Evolutionary conservation across 1,284 basidiomycete genomes (phyloP).

Genomic region (Sparassis latifolia): DNA sequence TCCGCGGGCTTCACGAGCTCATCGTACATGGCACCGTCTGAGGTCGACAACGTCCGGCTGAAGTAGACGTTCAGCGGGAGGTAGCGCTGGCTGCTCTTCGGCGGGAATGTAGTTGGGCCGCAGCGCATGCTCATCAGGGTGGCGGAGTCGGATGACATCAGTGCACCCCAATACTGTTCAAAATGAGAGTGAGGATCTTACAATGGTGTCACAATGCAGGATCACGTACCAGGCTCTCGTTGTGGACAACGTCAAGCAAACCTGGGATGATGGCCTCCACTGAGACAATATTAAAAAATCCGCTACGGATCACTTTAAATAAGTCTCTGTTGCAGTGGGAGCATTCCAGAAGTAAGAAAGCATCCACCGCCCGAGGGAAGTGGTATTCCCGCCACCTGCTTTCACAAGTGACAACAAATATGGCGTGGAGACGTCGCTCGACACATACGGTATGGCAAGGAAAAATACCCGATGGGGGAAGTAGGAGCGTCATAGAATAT

Average conservation of each 20-base stretch:
- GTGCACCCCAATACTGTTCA: slow-evolving; percentile 21
- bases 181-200: background rate
- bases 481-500: slow-evolving; percentile 39
- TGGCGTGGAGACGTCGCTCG: slow-evolving; percentile 28
- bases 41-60: slow-evolving; percentile 30
- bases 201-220: background rate
- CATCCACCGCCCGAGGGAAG: slow-evolving; percentile 28
- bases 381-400: slow-evolving; percentile 33
- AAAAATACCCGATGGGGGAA: slow-evolving; percentile 37
- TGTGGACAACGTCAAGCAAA: slow-evolving; percentile 40
- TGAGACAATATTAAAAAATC: slow-evolving; percentile 42
- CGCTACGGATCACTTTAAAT: slow-evolving; percentile 25
- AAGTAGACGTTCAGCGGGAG: slow-evolving; percentile 44
- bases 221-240: slow-evolving; percentile 40
- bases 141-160: slow-evolving; percentile 39
- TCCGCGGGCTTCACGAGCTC: slow-evolving; percentile 33
- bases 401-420: slow-evolving; percentile 33
- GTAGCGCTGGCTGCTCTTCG: slow-evolving; percentile 31
- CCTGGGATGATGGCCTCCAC: slow-evolving; percentile 33
- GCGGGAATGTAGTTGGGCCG: slow-evolving; percentile 40
- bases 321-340: background rate
- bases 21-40: slow-evolving; percentile 34
- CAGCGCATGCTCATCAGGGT: slow-evolving; percentile 32
- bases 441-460: slow-evolving; percentile 26
- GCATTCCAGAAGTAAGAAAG: background rate